Base-by-base conservation (phyloP, 2,329 filamentous ascomycete species). In the Scedosporium dehoogii region DNA sequence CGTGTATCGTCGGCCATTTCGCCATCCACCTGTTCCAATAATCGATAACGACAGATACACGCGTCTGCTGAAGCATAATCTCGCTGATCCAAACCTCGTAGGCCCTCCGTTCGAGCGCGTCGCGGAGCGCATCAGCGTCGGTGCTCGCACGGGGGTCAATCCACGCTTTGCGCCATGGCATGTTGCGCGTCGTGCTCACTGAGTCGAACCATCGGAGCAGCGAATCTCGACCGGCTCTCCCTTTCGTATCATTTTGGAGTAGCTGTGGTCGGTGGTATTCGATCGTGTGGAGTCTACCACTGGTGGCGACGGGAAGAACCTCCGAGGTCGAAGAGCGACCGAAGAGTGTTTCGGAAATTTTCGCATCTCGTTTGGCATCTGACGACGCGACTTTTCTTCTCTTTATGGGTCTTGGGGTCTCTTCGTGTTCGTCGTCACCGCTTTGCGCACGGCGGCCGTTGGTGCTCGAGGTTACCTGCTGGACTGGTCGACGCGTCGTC, bases 11-110 rank as follows among this genome's bases (percentile, higher is more conserved):
- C 0, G 84, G 83, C 83, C 84, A 87, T 62, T 78, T 78, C 0
- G 70, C 75, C 75, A 85, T 85, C 85, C 85, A 87, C 1, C 75
- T 76, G 33, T 80, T 83, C 81, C 84, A 87, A 69, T 87, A 87
- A 58, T 81, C 82, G 21, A 86, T 81, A 0, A 86, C 85, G 6
- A 80, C 81, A 2, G 81, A 78, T 3, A 87, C 85, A 29, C 85
- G 81, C 1, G 85, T 87, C 72, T 87, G 85, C 70, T 87, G 85
- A 10, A 87, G 77, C 85, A 87, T 87, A 66, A 86, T 82, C 73
- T 87, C 85, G 68, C 81, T 84, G 68, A 87, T 85, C 82, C 84
- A 87, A 57, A 87, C 84, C 69, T 86, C 79, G 72, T 87, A 87
- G 1, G 84, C 85, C 58, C 85, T 79, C 33, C 73, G 77, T 63